Percentiles rank a stretch among this genome's conserved stretches.
Evolutionary conservation across 2,329 filamentous ascomycete species (phyloP).

Genomic region (Chaetomium globosum): DNA sequence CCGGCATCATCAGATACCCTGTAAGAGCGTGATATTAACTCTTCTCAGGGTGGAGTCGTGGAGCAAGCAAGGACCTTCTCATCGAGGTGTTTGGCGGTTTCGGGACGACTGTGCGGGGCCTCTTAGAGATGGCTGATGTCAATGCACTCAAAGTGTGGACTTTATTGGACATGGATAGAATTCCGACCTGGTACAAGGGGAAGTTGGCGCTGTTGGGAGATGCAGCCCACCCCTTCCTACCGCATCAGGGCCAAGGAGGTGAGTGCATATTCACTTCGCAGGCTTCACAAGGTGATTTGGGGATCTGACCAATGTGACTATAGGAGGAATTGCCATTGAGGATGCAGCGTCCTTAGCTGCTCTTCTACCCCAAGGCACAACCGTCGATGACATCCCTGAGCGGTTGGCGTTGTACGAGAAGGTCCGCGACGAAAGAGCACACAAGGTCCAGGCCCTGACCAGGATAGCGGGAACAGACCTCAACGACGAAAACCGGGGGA

Average conservation of each 20-base stretch:
- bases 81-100: constrained; percentile 24
- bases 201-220: constrained; percentile 25
- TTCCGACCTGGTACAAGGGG: constrained; percentile 24
- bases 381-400: constrained; percentile 16
- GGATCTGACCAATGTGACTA: background rate
- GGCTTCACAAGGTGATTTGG: background rate
- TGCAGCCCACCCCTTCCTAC: constrained; percentile 24
- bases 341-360: constrained; percentile 20
- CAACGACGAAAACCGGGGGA: constrained; percentile 11
- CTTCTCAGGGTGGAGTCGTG: constrained; percentile 9
- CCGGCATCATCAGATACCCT: background rate
- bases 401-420: constrained; percentile 26
- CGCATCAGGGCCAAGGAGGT: constrained; percentile 22
- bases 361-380: constrained; percentile 15
- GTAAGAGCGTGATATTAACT: background rate
- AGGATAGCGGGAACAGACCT: constrained; percentile 20
- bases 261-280: background rate
- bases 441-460: constrained; percentile 32
- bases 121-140: constrained; percentile 22
- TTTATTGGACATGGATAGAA: constrained; percentile 25
- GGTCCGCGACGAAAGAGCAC: constrained; percentile 26
- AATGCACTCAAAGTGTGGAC: constrained; percentile 23
- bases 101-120: constrained; percentile 3
- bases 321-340: constrained; percentile 24
- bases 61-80: constrained; percentile 12